phyloP scores from a whole-genome alignment of 768 basidiomycete genomes.

The Tylopilus sp. region DNA sequence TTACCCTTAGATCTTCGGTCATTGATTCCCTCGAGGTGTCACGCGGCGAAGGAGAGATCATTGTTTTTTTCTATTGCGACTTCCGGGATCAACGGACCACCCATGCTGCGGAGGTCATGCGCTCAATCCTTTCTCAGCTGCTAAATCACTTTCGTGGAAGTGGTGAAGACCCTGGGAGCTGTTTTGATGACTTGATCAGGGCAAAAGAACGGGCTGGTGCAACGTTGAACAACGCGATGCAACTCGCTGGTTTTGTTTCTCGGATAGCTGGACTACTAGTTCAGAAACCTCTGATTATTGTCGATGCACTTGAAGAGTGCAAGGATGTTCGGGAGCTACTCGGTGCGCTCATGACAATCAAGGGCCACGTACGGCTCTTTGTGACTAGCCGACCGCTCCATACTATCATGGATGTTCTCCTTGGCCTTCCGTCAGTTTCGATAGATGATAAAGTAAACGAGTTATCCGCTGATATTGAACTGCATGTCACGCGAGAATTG shows the following conservation, averaged over 20 bases:
- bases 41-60: not conserved
- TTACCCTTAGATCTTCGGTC: not conserved
- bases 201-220: conserved; percentile 1
- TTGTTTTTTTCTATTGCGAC: conserved; percentile 3
- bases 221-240: not conserved
- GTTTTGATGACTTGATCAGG: not conserved
- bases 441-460: not conserved
- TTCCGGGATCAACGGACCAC: not conserved
- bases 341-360: not conserved
- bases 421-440: not conserved
- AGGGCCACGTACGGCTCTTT: not conserved
- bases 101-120: not conserved
- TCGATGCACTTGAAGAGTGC: conserved; percentile 9
- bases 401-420: not conserved
- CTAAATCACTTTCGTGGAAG: conserved; percentile 3
- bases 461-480: not conserved
- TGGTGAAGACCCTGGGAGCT: not conserved
- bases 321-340: not conserved
- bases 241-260: not conserved
- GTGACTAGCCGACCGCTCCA: not conserved
- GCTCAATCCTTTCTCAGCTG: not conserved
- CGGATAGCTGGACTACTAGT: not conserved
- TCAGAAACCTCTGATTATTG: not conserved
- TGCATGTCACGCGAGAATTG: conserved; percentile 1
- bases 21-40: not conserved